Conservation (phyloP, 495 filamentous ascomycete species). For the Bombardia bombarda region DNA sequence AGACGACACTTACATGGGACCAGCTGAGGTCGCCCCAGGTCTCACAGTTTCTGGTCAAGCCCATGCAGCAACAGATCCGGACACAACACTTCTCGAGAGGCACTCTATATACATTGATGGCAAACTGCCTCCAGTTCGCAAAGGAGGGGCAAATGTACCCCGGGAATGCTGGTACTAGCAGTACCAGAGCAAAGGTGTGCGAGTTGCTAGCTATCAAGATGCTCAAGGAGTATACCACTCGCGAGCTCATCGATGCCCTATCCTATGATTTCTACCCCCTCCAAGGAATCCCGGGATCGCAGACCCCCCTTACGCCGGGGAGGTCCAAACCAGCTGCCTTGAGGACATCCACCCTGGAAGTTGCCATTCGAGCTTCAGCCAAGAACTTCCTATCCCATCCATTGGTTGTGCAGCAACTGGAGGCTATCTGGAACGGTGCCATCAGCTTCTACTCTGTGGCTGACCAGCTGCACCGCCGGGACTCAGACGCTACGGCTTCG, state of each 20-base stretch:
- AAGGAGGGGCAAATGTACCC: constrained; percentile 77
- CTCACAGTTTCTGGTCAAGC: constrained; percentile 90
- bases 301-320: constrained; percentile 35
- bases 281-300: constrained; percentile 52
- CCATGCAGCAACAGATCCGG: constrained; percentile 74
- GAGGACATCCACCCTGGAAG: constrained; percentile 80
- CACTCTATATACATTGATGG: constrained; percentile 82
- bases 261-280: constrained; percentile 93
- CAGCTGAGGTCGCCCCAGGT: constrained; percentile 91
- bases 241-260: constrained; percentile 84
- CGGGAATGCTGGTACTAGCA: constrained; percentile 72
- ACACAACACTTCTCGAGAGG: constrained; percentile 74
- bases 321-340: constrained; percentile 44
- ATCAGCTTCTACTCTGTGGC: constrained; percentile 85
- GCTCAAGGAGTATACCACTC: constrained; percentile 77
- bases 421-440: constrained; percentile 91
- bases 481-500: constrained; percentile 13
- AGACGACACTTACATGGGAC: constrained; percentile 92
- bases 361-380: constrained; percentile 81
- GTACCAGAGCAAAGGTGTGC: constrained; percentile 75
- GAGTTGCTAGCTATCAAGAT: constrained; percentile 89
- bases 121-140: constrained; percentile 86
- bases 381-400: constrained; percentile 88
- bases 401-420: constrained; percentile 81
- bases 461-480: constrained; percentile 65